Conservation (phyloP, 768 basidiomycete genomes). For the Naematelia aurantialba region DNA sequence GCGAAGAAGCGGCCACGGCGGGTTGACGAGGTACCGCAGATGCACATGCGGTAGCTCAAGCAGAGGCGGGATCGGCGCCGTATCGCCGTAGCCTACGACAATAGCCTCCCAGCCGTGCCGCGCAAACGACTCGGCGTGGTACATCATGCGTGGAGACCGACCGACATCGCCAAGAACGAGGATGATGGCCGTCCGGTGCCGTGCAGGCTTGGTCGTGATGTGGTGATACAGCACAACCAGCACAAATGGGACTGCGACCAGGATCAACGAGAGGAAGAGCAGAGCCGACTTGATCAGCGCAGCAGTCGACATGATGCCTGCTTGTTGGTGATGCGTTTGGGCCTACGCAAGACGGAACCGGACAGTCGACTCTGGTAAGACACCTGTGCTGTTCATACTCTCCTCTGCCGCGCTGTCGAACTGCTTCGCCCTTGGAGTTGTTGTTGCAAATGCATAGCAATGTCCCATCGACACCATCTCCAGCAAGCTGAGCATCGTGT, state of each 20-base stretch:
- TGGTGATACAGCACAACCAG: background rate
- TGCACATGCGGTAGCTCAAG: constrained; percentile 63
- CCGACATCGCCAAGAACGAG: constrained; percentile 95
- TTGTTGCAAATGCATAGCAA: no score
- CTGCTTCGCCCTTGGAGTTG: no score
- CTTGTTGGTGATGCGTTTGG: no score
- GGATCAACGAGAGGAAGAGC: background rate
- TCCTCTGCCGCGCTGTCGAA: no score
- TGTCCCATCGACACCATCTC: no score
- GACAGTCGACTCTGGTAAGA: no score
- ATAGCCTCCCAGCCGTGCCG: constrained; percentile 70
- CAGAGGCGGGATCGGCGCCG: constrained; percentile 70
- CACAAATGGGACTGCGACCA: background rate
- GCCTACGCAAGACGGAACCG: no score
- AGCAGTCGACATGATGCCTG: background rate
- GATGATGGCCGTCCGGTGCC: constrained; percentile 66
- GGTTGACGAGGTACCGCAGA: constrained; percentile 65
- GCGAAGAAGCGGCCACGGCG: constrained; percentile 55
- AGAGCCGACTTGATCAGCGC: background rate
- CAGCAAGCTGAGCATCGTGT: no score
- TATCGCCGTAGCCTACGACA: constrained; percentile 79
- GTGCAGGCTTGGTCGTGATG: constrained; percentile 11
- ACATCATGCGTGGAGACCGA: constrained; percentile 96
- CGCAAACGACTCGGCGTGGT: constrained; percentile 90
- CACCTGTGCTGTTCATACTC: no score